Evolutionary conservation across 1,284 basidiomycete genomes (phyloP).

Genomic region (Ganoderma lingzhi): DNA sequence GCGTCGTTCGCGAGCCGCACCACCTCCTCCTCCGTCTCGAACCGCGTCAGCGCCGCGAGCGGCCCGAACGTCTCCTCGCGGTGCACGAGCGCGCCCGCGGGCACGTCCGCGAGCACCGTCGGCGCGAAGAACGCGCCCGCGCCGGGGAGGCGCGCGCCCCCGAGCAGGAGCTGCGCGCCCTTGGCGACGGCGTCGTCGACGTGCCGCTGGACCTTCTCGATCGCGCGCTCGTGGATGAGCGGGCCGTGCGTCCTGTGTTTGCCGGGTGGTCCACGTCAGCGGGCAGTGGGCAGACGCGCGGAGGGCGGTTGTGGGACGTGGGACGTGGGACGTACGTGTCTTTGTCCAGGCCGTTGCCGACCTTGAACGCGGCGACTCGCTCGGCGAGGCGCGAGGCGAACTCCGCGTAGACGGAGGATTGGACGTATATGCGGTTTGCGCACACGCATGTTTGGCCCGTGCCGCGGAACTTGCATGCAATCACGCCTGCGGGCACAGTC

Average conservation of each 20-base stretch:
- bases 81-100: constrained; percentile 67
- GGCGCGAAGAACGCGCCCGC: constrained; percentile 83
- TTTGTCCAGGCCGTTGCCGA: constrained; percentile 89
- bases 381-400: constrained; percentile 86
- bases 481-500: constrained; percentile 60
- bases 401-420: constrained; percentile 85
- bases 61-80: constrained; percentile 93
- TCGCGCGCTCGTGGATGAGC: constrained; percentile 87
- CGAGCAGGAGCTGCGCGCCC: constrained; percentile 90
- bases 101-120: constrained; percentile 91
- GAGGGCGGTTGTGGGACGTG: no score
- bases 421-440: constrained; percentile 89
- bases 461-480: constrained; percentile 91
- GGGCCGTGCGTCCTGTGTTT: constrained; percentile 86
- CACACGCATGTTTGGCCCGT: constrained; percentile 93
- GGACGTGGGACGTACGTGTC: constrained; percentile 61
- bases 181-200: constrained; percentile 85
- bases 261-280: background rate
- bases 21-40: constrained; percentile 94
- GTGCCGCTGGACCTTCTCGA: constrained; percentile 90
- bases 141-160: constrained; percentile 74
- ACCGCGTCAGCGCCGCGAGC: constrained; percentile 80
- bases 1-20: constrained; percentile 87
- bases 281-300: no score
- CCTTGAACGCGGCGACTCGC: constrained; percentile 89